A percentile compares a stretch with the other conserved stretches of the same genome.
These are phyloP conservation scores for Pichia sp. DNA, from an alignment of 1,139 yeast species.

Conservation along the genomic window DNA sequence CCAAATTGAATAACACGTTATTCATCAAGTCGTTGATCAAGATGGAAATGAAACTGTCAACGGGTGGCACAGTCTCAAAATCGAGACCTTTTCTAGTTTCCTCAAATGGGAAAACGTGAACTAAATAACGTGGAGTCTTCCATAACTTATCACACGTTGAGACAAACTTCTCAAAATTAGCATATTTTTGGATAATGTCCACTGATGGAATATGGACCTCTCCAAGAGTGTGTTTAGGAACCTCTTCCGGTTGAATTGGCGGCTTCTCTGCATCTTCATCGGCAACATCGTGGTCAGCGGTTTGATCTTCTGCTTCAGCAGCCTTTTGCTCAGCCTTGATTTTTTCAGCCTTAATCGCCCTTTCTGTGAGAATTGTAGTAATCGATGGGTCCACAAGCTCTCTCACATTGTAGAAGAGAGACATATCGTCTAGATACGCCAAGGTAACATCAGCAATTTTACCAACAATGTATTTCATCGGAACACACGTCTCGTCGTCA, in stretches of 20 bases:
- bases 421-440: constrained; percentile 19
- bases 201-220: constrained; percentile 41
- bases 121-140: constrained; percentile 52
- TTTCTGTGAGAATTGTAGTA: constrained; percentile 10
- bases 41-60: constrained; percentile 51
- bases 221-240: constrained; percentile 34
- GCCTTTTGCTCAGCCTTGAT: neutral
- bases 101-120: constrained; percentile 55
- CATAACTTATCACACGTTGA: constrained; percentile 39
- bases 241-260: neutral
- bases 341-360: constrained; percentile 1
- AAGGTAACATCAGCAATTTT: constrained; percentile 6
- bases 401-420: constrained; percentile 19
- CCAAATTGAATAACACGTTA: constrained; percentile 72
- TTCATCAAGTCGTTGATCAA: constrained; percentile 68
- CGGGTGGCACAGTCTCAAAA: constrained; percentile 69
- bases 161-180: constrained; percentile 24
- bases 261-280: neutral
- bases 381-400: constrained; percentile 14
- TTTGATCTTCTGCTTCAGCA: constrained; percentile 11
- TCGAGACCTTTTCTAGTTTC: constrained; percentile 22
- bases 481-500: neutral
- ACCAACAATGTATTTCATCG: constrained; percentile 5
- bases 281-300: constrained; percentile 1
- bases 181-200: constrained; percentile 31